phyloP scores from a whole-genome alignment of 495 filamentous ascomycete species.

The Daldinia decipiens region DNA sequence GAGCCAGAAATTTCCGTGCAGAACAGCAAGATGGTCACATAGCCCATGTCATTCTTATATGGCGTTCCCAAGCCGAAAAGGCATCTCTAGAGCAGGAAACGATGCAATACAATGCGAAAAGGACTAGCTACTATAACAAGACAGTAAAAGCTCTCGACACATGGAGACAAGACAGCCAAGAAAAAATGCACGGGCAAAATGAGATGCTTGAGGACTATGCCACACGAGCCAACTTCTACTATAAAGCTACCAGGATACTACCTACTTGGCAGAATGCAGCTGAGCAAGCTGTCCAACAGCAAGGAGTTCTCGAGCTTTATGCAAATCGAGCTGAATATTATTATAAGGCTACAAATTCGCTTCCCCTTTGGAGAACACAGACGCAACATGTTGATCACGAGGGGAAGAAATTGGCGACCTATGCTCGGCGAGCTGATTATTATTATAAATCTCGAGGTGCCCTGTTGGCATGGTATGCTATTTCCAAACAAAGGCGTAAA shows the following conservation, averaged over 20 bases:
- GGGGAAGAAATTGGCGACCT: conserved; percentile 31
- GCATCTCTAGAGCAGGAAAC: conserved; percentile 29
- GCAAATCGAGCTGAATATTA: conserved; percentile 44
- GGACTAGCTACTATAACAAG: conserved; percentile 34
- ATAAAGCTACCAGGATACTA: conserved; percentile 38
- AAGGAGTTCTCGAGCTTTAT: conserved; percentile 34
- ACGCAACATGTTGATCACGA: conserved; percentile 29
- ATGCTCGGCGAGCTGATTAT: conserved; percentile 43
- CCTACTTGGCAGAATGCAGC: conserved; percentile 46
- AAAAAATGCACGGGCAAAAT: conserved; percentile 19
- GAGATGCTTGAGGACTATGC: conserved; percentile 40
- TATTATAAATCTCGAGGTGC: conserved; percentile 43
- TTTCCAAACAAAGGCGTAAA: conserved; percentile 45
- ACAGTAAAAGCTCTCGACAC: conserved; percentile 26
- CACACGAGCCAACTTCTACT: conserved; percentile 44
- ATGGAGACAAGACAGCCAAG: conserved; percentile 38
- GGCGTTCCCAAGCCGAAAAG: conserved; percentile 39
- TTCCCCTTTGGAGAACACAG: conserved; percentile 47
- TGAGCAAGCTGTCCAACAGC: conserved; percentile 29
- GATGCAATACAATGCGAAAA: conserved; percentile 28
- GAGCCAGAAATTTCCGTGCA: conserved; percentile 69
- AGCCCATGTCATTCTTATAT: conserved; percentile 30
- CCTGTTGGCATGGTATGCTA: conserved; percentile 39
- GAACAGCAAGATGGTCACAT: conserved; percentile 50
- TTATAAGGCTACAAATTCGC: conserved; percentile 36